Base-by-base conservation (phyloP, 139 green algal species). In the Chlamydomonas incerta region DNA sequence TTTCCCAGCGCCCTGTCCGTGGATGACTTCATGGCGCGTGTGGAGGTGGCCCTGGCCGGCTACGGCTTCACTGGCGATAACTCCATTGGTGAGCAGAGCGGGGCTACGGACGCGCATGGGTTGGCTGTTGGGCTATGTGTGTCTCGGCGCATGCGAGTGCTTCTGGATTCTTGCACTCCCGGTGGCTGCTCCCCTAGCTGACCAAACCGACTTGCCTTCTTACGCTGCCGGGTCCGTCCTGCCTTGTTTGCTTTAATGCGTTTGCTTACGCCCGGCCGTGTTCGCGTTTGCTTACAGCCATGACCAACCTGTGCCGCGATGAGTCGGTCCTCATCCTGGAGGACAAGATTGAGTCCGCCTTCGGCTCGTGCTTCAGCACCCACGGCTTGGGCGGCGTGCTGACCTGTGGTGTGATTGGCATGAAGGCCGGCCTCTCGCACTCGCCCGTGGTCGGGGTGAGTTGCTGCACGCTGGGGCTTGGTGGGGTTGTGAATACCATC, bases 281-380 rank as follows among this genome's bases (percentile, higher is more conserved):
- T 50, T 50, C 41, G 5, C 41, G 41, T 50, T 50, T 8, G 6
- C 41, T 13, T 50, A 8, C 90, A 95, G 93, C 93, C 65, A 94
- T 96, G 89, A 93, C 90, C 85, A 97, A 97, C 91, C 88, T 98
- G 83, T 98, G 96, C 94, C 93, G 96, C 76, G 96, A 98, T 83
- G 96, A 98, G 93, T 89, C 95, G 33, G 97, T 92, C n/a, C 62
- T 83, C 6, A 83, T 92, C 80, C 89, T 98, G 52, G 94, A 95
- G 90, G 87, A 94, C 74, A 95, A 94, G 87, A 95, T 98, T 76
- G 94, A 98, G 83, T 35, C 80, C 63, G 87, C 95, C 29, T 98
- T 96, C 82, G 95, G 95, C 62, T 88, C 81, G 31, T 89, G 88
- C 89, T 96, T 97, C 92, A 95, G 93, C 87, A 95, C 93, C 80